Conservation (phyloP, 441 rosid genomes). For the Raphanus hybrid region DNA sequence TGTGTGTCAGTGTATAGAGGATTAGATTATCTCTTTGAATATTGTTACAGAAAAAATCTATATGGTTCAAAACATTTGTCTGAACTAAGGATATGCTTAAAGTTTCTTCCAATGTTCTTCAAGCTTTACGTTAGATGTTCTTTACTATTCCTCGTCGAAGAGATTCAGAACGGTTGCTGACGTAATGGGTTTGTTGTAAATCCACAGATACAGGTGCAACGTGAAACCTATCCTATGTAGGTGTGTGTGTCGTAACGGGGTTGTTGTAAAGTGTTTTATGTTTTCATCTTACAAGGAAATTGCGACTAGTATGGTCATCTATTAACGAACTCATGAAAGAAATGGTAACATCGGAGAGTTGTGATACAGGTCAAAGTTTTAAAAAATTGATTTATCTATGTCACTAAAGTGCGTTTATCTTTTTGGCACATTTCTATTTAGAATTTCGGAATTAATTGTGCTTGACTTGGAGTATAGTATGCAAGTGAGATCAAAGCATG, state of each 20-base stretch:
- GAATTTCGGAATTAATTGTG: no score
- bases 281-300: background rate
- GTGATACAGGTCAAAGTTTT: no score
- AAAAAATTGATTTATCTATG: no score
- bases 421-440: no score
- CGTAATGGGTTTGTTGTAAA: background rate
- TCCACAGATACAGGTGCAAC: no score
- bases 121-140: background rate
- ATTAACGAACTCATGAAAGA: conserved; percentile 19
- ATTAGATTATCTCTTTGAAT: background rate
- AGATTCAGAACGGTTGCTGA: background rate
- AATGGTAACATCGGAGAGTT: no score
- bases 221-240: no score
- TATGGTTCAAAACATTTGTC: conserved; percentile 9
- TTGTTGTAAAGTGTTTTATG: conserved; percentile 31
- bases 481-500: no score
- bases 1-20: conserved; percentile 26
- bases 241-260: no score
- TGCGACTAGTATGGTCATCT: conserved; percentile 10
- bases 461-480: no score
- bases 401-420: no score
- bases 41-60: background rate
- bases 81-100: background rate
- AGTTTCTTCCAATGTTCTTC: background rate
- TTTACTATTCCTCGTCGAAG: background rate